Base-by-base conservation (phyloP, 2,329 filamentous ascomycete species). In the Diaporthe vaccinii region DNA sequence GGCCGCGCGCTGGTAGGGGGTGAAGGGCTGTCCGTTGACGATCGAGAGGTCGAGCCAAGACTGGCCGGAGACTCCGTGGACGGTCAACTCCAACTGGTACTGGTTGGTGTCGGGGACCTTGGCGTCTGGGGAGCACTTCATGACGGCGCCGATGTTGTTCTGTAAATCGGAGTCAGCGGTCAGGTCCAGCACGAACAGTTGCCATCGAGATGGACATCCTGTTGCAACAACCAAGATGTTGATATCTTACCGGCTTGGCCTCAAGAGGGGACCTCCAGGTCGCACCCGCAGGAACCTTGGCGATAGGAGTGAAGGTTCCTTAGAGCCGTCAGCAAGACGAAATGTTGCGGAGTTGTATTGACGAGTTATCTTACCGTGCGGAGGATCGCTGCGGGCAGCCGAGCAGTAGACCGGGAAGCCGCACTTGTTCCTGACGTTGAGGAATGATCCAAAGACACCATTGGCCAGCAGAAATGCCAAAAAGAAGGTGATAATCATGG, bases 1-100 rank as follows among this genome's bases (percentile, higher is more conserved):
- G 4, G 53, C 70, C 12, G 70, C 70, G 1, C 70, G 70, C 31
- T 53, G 22, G 70, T 72, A 62, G 4, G 46, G 41, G 9, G 57
- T 62, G 34, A 72, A 72, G 2, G 70, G 70, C 8, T 72, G 57
- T 1, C 57, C 70, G n/a, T 72, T 41, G 57, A 72, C 57, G 22
- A 44, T 72, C 0, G 70, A 72, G 14, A 72, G 70, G 34, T 72
- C 70, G 3, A 72, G 31, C 70, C 70, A 72, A 17, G 70, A 59
- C 44, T 61, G 31, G n/a, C 57, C 44, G 25, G 34, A 20, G 15
- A 8, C 28, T 25, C 67, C 57, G 57, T 72, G 59, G 15, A 62
- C 22, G 10, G 41, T 62, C 44, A 72, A 4, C 31, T 72, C 70
- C 34, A 72, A 7, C 31, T 72, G 70, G 31, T 72, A 72, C 15